phyloP scores from a whole-genome alignment of 2,329 filamentous ascomycete species.

The Scortechinia acanthostroma region DNA sequence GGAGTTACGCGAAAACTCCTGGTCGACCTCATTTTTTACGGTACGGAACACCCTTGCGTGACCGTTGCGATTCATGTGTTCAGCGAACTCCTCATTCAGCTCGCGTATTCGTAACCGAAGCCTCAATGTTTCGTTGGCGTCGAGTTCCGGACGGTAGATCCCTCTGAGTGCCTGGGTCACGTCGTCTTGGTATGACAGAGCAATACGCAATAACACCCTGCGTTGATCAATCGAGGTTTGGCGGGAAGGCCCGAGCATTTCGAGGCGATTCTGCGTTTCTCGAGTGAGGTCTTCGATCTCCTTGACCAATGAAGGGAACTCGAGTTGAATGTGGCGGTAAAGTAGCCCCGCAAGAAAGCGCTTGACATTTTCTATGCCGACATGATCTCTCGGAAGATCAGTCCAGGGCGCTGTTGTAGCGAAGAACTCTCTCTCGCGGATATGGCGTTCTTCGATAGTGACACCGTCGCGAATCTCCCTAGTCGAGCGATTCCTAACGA shows the following conservation, averaged over 20 bases:
- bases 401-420: background rate
- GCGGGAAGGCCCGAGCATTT: background rate
- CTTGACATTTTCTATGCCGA: background rate
- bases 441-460: constrained; percentile 10
- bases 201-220: background rate
- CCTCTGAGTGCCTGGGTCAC: background rate
- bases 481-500: constrained; percentile 5
- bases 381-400: background rate
- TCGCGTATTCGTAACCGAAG: background rate
- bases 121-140: background rate
- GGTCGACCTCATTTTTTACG: background rate
- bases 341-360: background rate
- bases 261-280: background rate
- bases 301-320: background rate
- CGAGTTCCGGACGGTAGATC: background rate
- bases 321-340: background rate
- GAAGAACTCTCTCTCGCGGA: constrained; percentile 8
- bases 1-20: background rate
- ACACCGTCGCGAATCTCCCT: constrained; percentile 7
- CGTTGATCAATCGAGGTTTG: background rate
- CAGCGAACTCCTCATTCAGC: background rate
- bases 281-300: background rate
- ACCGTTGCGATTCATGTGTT: background rate
- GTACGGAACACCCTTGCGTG: background rate
- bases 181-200: background rate